Evolutionary conservation across 495 filamentous ascomycete genomes (phyloP).

Genomic region (Choiromyces venosus): DNA sequence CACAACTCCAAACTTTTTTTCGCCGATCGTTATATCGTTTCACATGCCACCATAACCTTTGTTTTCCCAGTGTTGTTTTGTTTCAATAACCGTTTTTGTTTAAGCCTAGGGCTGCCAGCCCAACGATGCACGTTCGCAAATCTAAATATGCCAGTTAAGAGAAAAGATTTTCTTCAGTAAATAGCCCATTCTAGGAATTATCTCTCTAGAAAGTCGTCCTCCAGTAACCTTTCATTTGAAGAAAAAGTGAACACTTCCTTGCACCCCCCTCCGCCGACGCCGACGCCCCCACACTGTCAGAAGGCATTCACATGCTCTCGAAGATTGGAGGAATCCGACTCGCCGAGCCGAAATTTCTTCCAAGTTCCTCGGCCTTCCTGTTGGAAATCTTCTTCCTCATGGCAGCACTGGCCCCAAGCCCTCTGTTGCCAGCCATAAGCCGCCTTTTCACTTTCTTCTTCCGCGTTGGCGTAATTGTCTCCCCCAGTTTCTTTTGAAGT

Average conservation of each 20-base stretch:
- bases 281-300: not conserved
- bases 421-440: conserved; percentile 27
- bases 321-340: conserved; percentile 22
- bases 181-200: not conserved
- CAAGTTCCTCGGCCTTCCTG: conserved; percentile 8
- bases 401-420: conserved; percentile 8
- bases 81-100: conserved; percentile 1
- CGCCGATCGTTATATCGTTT: not conserved
- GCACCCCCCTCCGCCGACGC: not conserved
- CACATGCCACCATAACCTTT: not conserved
- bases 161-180: not conserved
- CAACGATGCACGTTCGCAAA: not conserved
- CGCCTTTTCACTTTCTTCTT: conserved; percentile 34
- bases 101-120: not conserved
- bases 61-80: not conserved
- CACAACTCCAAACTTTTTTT: not conserved
- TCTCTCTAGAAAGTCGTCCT: not conserved
- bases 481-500: conserved; percentile 25
- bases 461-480: conserved; percentile 37
- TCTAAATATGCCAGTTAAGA: not conserved
- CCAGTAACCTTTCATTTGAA: not conserved
- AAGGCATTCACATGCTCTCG: conserved; percentile 12
- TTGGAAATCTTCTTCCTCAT: conserved; percentile 23
- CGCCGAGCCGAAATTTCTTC: conserved; percentile 11
- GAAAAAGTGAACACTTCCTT: not conserved